phyloP scores from a whole-genome alignment of 495 filamentous ascomycete species.

The Geoglossum glabrum region DNA sequence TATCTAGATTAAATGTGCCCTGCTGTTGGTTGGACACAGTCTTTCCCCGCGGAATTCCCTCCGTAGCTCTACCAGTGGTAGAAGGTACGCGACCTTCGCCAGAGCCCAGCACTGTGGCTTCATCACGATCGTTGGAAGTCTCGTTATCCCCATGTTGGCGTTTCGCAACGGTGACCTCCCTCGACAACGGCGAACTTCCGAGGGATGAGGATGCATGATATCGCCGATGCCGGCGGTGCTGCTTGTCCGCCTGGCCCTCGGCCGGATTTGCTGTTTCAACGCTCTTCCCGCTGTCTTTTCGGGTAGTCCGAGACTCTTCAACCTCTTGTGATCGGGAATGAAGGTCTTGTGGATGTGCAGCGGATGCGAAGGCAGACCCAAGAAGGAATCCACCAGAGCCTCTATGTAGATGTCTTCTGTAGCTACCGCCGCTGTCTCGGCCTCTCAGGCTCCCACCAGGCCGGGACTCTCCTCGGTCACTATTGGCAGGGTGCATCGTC shows the following conservation, averaged over 20 bases:
- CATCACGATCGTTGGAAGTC: background rate
- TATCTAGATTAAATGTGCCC: conserved; percentile 24
- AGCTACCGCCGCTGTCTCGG: background rate
- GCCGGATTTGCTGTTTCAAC: background rate
- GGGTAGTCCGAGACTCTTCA: background rate
- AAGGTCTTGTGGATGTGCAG: background rate
- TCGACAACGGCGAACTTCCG: background rate
- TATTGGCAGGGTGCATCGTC: background rate
- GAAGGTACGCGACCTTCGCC: background rate
- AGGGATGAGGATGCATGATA: background rate
- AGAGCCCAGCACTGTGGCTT: background rate
- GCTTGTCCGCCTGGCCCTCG: background rate
- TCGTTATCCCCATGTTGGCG: background rate
- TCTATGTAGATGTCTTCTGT: conserved; percentile 1
- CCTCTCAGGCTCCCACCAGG: background rate
- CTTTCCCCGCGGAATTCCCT: background rate
- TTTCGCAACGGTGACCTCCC: background rate
- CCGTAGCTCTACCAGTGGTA: background rate
- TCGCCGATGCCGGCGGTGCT: background rate
- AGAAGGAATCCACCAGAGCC: conserved; percentile 3
- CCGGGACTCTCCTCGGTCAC: background rate
- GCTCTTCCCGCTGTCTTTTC: background rate
- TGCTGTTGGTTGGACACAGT: background rate
- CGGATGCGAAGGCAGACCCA: background rate
- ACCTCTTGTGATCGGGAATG: background rate